Base-by-base conservation (phyloP, 257 asterid species). In the Petunia axillaris region DNA sequence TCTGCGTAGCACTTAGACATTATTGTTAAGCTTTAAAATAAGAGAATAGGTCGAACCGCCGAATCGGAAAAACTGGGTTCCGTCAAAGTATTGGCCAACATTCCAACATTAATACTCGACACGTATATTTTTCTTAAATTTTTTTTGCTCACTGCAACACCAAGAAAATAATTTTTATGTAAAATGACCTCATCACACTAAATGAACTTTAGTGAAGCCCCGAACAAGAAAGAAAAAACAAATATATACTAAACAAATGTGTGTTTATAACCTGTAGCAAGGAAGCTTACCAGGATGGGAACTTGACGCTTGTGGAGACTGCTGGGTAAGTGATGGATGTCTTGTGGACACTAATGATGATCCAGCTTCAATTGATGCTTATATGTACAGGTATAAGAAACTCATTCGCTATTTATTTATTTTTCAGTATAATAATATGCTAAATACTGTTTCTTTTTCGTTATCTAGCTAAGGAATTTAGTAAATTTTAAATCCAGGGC, bases 251-350 rank as follows among this genome's bases (percentile, higher is more conserved):
- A 44, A 44, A 14, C 1, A 71, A 36, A 48, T 35, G 44, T 48
- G 13, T 35, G 46, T 35, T 63, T 1, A 7, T 75, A 14, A 14
- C 78, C 3, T 14, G 15, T 87, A 94, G 98, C 82, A 90, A 86
- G 97, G 93, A 74, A 84, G 79, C 65, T 50, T 94, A 70, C 81
- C 84, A 70, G 99, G 99, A 62, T 95, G 95, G 97, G 97, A 92
- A 76, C 64, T 95, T 63, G 98, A 95, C 67, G 85, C 91, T 0
- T 95, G 99, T 79, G 99, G 99, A 79, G 97, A 95, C 65, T 93
- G 98, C 82, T 90, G 95, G 97, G 99, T 95, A 25, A 93, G 95
- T 77, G 99, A 95, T 59, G 99, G 99, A 5, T 95, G 99, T 75
- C 98, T 93, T 8, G 97, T 92, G 50, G 99, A 95, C 86, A 91